Conservation (phyloP, 768 basidiomycete genomes). For the Lactifluus volemus region DNA sequence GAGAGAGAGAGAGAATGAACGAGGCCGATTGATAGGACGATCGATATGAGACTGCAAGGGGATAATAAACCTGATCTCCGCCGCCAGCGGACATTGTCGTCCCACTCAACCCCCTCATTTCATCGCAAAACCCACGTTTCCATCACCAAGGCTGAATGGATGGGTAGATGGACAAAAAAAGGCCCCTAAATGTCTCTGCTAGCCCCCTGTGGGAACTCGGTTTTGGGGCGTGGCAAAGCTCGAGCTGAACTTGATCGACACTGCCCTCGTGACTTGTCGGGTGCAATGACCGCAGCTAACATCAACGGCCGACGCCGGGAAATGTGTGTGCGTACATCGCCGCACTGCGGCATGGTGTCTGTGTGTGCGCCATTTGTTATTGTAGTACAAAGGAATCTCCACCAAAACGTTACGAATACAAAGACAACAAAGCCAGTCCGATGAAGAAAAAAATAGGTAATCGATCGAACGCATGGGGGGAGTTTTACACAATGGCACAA, state of each 20-base stretch:
- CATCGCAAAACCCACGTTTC: background rate
- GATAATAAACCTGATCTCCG: too few relatives aligned
- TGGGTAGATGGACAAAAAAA: background rate
- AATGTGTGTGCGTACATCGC: background rate
- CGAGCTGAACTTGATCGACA: too few relatives aligned
- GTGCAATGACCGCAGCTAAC: background rate
- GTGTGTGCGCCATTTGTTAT: background rate
- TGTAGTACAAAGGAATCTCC: background rate
- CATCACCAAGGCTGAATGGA: background rate
- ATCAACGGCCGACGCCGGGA: background rate
- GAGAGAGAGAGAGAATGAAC: too few relatives aligned
- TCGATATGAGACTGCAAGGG: too few relatives aligned
- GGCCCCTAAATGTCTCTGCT: too few relatives aligned
- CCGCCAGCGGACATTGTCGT: too few relatives aligned
- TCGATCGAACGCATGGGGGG: background rate
- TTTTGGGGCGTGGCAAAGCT: background rate
- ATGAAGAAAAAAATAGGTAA: background rate
- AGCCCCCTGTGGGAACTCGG: background rate
- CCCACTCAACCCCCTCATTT: background rate
- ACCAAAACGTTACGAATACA: conserved; percentile 3
- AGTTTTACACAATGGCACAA: background rate
- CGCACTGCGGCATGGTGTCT: background rate
- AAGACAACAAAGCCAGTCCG: background rate
- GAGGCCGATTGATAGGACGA: too few relatives aligned
- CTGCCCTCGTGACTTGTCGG: background rate